Evolutionary conservation across 2,329 filamentous ascomycete genomes (phyloP), one percentile per base, ranked within the genome.

Genomic region (Akanthomyces uredinophilus): DNA sequence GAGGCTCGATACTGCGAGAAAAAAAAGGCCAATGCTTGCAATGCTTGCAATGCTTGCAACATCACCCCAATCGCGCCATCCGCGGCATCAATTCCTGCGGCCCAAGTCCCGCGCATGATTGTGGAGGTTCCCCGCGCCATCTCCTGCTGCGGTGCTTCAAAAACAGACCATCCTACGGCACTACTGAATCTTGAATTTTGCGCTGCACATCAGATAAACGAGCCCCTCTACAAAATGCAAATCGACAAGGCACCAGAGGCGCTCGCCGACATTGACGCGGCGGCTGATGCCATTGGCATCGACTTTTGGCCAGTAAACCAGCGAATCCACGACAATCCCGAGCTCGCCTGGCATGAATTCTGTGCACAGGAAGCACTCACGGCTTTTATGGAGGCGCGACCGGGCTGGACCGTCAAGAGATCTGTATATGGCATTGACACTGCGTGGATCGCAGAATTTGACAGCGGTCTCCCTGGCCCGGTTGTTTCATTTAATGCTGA

Each of bases 291-390:
- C 29, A 60, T 64, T 37, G 49, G 55, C 37, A 63, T 63, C 20
- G 64, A 64, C 1, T 68, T 78, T 2, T 74, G 75, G 66, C 64
- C 68, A 10, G 67, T 79, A 51, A 77, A 73, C 64, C 71, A 74
- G 10, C 68, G 70, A 41, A 75, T 81, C n/a, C 78, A 79, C 66
- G 74, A 75, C 47, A 72, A 80, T 50, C 78, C 78, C 0, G 78
- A 80, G 65, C 68, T 77, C 5, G 74, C 71, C 5, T 79, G 74
- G 63, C 68, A 77, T 47, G 78, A 80, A 64, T 68, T 70, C 59
- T 74, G 74, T 22, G 78, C 79, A 0, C 78, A 80, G 61, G 69
- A 75, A 16, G 66, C 71, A 5, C 68, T 80, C 37, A 77, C 75
- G 0, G 67, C 68, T 8, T 79, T 74, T 53, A 67, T 78, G 63